phyloP scores from a whole-genome alignment of 805 yeast genomes.

The Ogataea kodamae region DNA sequence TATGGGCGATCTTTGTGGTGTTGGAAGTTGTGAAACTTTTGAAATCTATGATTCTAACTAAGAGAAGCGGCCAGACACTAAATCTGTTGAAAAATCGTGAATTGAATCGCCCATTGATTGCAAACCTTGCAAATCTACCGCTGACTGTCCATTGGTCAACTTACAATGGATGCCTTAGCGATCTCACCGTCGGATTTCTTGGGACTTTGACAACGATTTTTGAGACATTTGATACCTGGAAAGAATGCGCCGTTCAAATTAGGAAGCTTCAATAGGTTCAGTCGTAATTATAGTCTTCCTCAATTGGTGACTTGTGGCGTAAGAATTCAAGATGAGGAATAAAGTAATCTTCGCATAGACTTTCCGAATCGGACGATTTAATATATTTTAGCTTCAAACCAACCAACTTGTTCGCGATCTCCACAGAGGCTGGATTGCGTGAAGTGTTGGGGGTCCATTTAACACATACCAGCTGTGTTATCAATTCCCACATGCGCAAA shows the following conservation, averaged over 20 bases:
- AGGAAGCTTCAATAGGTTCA: neutral
- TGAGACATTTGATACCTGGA: conserved; percentile 25
- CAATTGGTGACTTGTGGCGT: conserved; percentile 10
- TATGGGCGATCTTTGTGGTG: conserved; percentile 37
- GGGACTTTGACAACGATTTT: conserved; percentile 30
- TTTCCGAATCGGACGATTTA: conserved; percentile 25
- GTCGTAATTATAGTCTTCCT: conserved; percentile 9
- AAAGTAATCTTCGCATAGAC: conserved; percentile 31
- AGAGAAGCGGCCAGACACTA: conserved; percentile 6
- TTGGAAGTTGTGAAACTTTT: conserved; percentile 28
- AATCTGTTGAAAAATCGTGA: conserved; percentile 10
- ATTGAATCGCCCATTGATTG: conserved; percentile 21
- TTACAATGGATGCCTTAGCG: conserved; percentile 32
- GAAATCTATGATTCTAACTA: conserved; percentile 7
- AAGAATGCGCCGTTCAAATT: conserved; percentile 10
- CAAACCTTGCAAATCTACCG: conserved; percentile 35
- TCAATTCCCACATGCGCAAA: conserved; percentile 37
- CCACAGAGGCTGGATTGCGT: conserved; percentile 19
- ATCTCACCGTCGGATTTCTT: conserved; percentile 33
- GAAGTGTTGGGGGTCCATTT: conserved; percentile 12
- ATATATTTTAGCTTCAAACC: conserved; percentile 31
- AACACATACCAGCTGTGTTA: conserved; percentile 36
- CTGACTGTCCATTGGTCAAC: conserved; percentile 38
- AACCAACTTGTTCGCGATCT: conserved; percentile 11
- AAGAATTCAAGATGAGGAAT: conserved; percentile 37